Percentiles rank a stretch among this genome's conserved stretches.
phyloP scores from a whole-genome alignment of 257 asterid species.

The Leptodermis oblonga region DNA sequence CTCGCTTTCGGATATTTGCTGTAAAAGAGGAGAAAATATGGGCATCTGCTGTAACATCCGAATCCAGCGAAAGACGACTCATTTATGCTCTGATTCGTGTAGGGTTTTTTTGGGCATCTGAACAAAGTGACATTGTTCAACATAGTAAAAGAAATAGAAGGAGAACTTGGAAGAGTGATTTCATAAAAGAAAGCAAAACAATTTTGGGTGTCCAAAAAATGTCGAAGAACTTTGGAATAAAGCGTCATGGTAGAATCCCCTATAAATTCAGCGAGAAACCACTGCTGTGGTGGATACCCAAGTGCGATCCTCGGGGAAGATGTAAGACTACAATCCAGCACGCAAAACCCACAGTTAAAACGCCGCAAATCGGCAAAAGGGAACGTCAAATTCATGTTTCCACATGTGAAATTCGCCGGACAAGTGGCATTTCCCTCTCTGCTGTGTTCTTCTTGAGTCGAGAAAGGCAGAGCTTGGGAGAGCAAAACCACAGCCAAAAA shows the following conservation, averaged over 20 bases:
- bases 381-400: constrained; percentile 12
- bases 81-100: not conserved
- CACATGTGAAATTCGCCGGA: constrained; percentile 19
- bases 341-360: constrained; percentile 33
- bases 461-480: not conserved
- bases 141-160: constrained; percentile 18
- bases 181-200: not conserved
- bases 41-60: not conserved
- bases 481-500: too few relatives aligned
- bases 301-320: constrained; percentile 20
- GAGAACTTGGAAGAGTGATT: constrained; percentile 1
- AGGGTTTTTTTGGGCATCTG: not conserved
- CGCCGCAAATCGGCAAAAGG: constrained; percentile 18
- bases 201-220: not conserved
- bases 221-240: not conserved
- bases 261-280: not conserved
- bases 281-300: not conserved
- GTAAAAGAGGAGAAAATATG: not conserved
- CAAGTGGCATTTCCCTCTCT: constrained; percentile 6
- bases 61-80: not conserved
- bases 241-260: constrained; percentile 12
- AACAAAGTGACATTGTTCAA: constrained; percentile 23
- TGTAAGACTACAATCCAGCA: constrained; percentile 2
- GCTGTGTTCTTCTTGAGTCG: not conserved
- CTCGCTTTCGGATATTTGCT: not conserved